Conservation (phyloP, 1,284 basidiomycete species). For the Ustilago lituana region DNA sequence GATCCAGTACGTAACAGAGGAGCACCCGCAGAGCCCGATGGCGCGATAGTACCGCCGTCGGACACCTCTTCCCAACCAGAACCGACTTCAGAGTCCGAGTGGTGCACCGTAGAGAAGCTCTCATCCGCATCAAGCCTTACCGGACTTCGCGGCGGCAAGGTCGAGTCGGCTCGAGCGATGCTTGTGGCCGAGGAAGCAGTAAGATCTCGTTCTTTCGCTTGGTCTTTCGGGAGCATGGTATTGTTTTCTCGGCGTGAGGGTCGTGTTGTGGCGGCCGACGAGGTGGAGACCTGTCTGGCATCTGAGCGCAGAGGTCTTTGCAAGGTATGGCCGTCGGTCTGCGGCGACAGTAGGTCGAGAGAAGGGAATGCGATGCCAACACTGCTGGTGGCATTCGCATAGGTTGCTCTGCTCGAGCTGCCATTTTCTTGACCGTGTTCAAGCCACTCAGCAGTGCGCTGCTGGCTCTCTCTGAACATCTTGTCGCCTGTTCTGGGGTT, state of each 20-base stretch:
- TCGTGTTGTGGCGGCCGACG: constrained; percentile 35
- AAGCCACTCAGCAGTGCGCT: constrained; percentile 40
- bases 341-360: constrained; percentile 28
- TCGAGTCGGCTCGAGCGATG: background rate
- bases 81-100: constrained; percentile 39
- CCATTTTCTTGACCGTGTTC: constrained; percentile 12
- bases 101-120: constrained; percentile 39
- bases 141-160: constrained; percentile 13
- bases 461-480: constrained; percentile 20
- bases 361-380: constrained; percentile 42
- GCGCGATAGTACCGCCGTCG: constrained; percentile 47
- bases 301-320: constrained; percentile 26
- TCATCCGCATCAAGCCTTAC: constrained; percentile 22
- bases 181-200: background rate
- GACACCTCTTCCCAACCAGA: constrained; percentile 51
- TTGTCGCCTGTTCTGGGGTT: constrained; percentile 4
- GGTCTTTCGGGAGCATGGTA: background rate
- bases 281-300: constrained; percentile 31
- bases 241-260: constrained; percentile 7
- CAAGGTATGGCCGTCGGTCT: constrained; percentile 11
- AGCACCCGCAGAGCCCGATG: constrained; percentile 10
- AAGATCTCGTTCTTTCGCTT: constrained; percentile 7
- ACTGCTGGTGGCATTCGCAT: constrained; percentile 1
- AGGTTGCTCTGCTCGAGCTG: background rate
- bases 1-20: constrained; percentile 10